phyloP scores from a whole-genome alignment of 2,329 filamentous ascomycete genomes.

The Exophiala lecanii-corni region DNA sequence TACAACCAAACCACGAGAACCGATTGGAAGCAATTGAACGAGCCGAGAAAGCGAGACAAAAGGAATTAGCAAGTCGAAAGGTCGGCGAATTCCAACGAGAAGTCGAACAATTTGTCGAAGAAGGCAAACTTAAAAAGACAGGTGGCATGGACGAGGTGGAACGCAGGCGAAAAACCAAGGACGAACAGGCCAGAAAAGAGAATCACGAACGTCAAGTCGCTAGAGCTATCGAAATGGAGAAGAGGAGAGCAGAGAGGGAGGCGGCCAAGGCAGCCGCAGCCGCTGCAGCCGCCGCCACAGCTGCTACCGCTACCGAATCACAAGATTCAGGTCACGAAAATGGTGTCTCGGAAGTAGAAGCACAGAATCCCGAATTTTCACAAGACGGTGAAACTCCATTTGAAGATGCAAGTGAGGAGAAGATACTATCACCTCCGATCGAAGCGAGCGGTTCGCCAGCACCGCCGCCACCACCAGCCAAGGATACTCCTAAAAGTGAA shows the following conservation, averaged over 20 bases:
- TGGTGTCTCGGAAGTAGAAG: constrained; percentile 1
- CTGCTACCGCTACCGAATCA: constrained; percentile 6
- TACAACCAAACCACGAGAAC: constrained; percentile 91
- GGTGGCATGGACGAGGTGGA: constrained; percentile 94
- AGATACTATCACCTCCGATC: constrained; percentile 12
- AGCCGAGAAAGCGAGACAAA: constrained; percentile 86
- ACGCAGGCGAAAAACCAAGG: constrained; percentile 73
- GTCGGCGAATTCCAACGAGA: constrained; percentile 80
- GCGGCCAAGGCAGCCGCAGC: constrained; percentile 15
- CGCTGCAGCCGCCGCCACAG: constrained; percentile 8
- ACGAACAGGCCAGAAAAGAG: constrained; percentile 79
- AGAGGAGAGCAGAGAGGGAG: constrained; percentile 26
- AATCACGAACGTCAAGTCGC: constrained; percentile 54
- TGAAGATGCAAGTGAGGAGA: constrained; percentile 18
- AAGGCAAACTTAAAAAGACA: constrained; percentile 91
- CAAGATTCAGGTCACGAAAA: constrained; percentile 10
- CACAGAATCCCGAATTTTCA: constrained; percentile 9
- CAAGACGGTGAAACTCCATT: constrained; percentile 20
- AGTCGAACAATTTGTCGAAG: constrained; percentile 75
- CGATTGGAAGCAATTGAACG: constrained; percentile 92
- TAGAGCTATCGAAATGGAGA: constrained; percentile 47
- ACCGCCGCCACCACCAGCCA: constrained; percentile 1
- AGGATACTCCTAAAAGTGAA: constrained; percentile 6
- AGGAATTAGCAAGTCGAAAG: constrained; percentile 73
- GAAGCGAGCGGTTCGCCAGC: constrained; percentile 10